Percentiles rank a stretch among this genome's conserved stretches.
phyloP scores from a whole-genome alignment of 805 yeast species.

The Candida arabinofermentans region DNA sequence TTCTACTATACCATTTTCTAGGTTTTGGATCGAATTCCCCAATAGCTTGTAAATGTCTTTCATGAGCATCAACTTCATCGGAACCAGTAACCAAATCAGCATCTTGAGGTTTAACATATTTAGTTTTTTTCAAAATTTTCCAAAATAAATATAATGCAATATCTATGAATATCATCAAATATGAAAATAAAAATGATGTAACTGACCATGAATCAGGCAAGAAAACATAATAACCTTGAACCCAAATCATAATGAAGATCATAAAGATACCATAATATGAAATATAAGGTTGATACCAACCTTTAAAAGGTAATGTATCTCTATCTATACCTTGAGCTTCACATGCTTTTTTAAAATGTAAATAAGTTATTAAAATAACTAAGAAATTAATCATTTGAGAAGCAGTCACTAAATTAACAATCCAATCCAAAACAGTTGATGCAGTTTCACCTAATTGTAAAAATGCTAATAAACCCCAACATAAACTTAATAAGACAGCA shows the following conservation, averaged over 20 bases:
- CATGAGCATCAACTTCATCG: slow-evolving; percentile 58
- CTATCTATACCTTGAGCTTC: slow-evolving; percentile 48
- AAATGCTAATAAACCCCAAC: slow-evolving; percentile 43
- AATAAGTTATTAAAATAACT: slow-evolving; percentile 52
- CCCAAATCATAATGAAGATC: slow-evolving; percentile 47
- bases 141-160: slow-evolving; percentile 45
- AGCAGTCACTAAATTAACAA: slow-evolving; percentile 66
- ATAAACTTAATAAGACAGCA: slow-evolving; percentile 38
- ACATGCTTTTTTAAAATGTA: slow-evolving; percentile 60
- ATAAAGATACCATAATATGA: slow-evolving; percentile 45
- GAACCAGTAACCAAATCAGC: slow-evolving; percentile 54
- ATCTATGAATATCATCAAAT: slow-evolving; percentile 64
- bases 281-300: slow-evolving; percentile 59
- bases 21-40: slow-evolving; percentile 4
- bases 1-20: slow-evolving; percentile 12
- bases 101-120: slow-evolving; percentile 40
- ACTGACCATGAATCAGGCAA: slow-evolving; percentile 62
- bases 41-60: slow-evolving; percentile 23
- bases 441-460: slow-evolving; percentile 53
- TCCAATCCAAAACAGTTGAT: slow-evolving; percentile 65
- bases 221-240: slow-evolving; percentile 70
- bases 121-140: slow-evolving; percentile 49
- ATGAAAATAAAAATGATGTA: slow-evolving; percentile 61
- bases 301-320: slow-evolving; percentile 42
- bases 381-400: slow-evolving; percentile 63